phyloP scores from a whole-genome alignment of 2,329 filamentous ascomycete species.

The Paracoccidioides lutzii region DNA sequence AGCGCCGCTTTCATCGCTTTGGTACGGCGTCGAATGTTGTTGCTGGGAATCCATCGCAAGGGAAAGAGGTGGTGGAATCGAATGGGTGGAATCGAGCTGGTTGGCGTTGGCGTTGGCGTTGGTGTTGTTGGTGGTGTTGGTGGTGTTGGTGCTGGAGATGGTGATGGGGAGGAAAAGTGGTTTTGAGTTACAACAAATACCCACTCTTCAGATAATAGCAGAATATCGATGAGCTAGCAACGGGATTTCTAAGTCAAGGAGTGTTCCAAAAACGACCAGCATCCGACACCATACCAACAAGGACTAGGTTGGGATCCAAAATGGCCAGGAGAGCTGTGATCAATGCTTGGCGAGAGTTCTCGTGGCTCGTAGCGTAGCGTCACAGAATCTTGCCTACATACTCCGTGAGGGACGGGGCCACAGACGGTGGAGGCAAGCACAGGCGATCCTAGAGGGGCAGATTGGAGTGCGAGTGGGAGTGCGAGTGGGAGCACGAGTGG shows the following conservation, averaged over 20 bases:
- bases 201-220: too few relatives aligned
- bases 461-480: background rate
- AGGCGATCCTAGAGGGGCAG: background rate
- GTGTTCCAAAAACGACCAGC: too few relatives aligned
- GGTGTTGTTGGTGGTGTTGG: background rate
- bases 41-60: conserved; percentile 1
- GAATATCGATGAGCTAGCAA: too few relatives aligned
- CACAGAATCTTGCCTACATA: background rate
- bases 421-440: background rate
- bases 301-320: too few relatives aligned
- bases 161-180: too few relatives aligned
- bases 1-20: background rate
- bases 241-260: too few relatives aligned
- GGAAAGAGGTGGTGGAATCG: background rate
- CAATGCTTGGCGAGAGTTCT: background rate
- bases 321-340: too few relatives aligned
- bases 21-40: background rate
- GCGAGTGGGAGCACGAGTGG: too few relatives aligned
- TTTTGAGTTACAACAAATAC: too few relatives aligned
- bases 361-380: background rate
- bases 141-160: too few relatives aligned
- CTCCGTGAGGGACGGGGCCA: background rate
- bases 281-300: too few relatives aligned
- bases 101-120: background rate
- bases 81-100: background rate